A percentile compares a stretch with the other conserved stretches of the same genome.
Evolutionary conservation across 2,329 filamentous ascomycete genomes (phyloP).

Genomic region (Teratosphaeria viscida): DNA sequence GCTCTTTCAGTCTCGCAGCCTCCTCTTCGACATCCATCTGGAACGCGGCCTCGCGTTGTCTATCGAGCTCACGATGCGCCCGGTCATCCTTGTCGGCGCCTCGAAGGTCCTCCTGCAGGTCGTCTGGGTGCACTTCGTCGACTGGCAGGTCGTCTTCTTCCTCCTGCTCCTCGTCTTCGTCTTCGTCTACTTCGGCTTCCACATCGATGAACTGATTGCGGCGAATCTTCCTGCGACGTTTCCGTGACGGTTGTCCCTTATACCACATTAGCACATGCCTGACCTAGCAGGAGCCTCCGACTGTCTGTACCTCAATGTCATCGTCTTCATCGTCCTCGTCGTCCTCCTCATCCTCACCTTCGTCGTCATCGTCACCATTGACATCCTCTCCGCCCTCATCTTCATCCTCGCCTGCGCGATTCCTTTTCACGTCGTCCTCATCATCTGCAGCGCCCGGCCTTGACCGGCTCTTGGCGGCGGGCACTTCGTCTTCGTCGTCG

Average conservation of each 20-base stretch:
- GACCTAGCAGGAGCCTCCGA: constrained; percentile 1
- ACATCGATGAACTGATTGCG: constrained; percentile 90
- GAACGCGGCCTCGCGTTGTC: constrained; percentile 74
- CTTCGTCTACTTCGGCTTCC: constrained; percentile 92
- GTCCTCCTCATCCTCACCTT: constrained; percentile 21
- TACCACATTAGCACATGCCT: not conserved
- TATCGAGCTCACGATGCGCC: constrained; percentile 86
- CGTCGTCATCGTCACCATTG: constrained; percentile 29
- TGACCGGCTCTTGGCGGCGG: constrained; percentile 19
- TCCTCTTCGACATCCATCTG: constrained; percentile 91
- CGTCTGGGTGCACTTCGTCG: constrained; percentile 82
- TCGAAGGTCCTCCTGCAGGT: constrained; percentile 63
- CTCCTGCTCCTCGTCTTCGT: constrained; percentile 78
- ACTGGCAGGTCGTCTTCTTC: constrained; percentile 81
- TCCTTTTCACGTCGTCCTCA: constrained; percentile 53
- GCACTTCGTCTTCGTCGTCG: constrained; percentile 27
- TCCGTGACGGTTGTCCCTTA: constrained; percentile 57
- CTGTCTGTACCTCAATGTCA: constrained; percentile 8
- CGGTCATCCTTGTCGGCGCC: constrained; percentile 79
- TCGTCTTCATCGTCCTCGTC: constrained; percentile 20
- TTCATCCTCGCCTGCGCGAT: constrained; percentile 37
- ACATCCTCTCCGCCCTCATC: constrained; percentile 4
- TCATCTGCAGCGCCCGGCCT: constrained; percentile 26
- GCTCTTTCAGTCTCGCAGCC: constrained; percentile 73
- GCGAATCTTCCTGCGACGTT: constrained; percentile 57